Conservation (phyloP, 495 filamentous ascomycete species). For the Aspergillus affinis region DNA sequence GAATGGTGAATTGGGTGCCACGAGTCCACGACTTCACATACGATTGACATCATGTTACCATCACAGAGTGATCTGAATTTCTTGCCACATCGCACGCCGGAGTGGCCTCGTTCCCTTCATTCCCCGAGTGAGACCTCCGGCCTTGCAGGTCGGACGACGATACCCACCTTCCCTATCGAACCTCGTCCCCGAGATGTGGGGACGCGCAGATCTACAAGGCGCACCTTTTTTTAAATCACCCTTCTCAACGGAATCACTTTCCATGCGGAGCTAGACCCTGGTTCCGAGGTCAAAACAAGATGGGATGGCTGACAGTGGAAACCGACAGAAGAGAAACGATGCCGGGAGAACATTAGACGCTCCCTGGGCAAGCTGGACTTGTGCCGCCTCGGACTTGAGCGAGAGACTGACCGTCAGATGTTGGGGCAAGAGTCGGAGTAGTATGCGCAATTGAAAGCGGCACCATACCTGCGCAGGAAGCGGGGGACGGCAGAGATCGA, state of each 20-base stretch:
- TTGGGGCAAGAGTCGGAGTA: too few species aligned
- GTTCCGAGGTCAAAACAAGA: neutral
- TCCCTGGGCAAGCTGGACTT: too few species aligned
- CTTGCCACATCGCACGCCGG: neutral
- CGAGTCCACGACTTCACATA: neutral
- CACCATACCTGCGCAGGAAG: too few species aligned
- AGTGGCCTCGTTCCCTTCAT: neutral
- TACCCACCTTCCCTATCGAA: neutral
- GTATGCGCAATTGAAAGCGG: too few species aligned
- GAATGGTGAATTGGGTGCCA: too few species aligned
- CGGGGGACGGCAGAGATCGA: too few species aligned
- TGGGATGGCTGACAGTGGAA: neutral
- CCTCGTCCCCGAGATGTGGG: neutral
- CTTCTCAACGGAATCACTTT: too few species aligned
- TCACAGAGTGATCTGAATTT: too few species aligned
- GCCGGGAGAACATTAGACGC: too few species aligned
- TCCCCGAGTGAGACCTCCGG: neutral
- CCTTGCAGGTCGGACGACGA: neutral
- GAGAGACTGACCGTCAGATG: too few species aligned
- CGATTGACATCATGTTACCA: neutral
- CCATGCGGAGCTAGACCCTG: neutral
- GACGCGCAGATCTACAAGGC: neutral
- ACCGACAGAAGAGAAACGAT: neutral
- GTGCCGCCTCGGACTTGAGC: too few species aligned
- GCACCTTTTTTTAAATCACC: neutral